Evolutionary conservation across 768 basidiomycete genomes (phyloP), one percentile per base, ranked within the genome.

Genomic region (Podaxis mareebaensis): DNA sequence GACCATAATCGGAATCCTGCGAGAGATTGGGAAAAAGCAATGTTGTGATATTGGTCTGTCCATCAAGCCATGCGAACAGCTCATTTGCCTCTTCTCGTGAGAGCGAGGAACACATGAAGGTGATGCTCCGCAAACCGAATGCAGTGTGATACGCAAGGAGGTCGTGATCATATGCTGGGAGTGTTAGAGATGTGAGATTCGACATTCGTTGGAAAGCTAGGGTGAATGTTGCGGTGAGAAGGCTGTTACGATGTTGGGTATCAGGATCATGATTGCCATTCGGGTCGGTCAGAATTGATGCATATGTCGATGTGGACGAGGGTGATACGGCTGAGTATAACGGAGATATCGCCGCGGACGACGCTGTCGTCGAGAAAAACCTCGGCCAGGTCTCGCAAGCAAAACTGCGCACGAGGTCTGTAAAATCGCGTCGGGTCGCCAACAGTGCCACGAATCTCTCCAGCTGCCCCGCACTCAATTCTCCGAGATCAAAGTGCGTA

Each of bases 181-280:
- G 74, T 15, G 75, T 73, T 20, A 82, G 70, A 17, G 75, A 69
- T 6, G 72, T 76, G 13, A 84, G 71, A 39, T 73, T 74, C n/a
- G 76, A 73, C 83, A 84, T 83, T 17, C 79, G 78, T 53, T 79
- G 76, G 44, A 84, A 72, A 1, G 78, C 79, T 51, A 79, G 69
- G 2, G 78, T 77, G 61, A 83, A 80, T 0, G 78, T 76, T 4
- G 80, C 78, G 17, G 75, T 78, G 20, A 79, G 70, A 22, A 73
- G 70, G 2, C 69, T 70, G 57, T 75, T 69, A 38, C 68, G 66
- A n/a, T 71, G 69, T 64, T 71, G 67, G 20, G n/a, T 40, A 26
- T 64, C 67, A 44, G 58, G 61, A 57, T 67, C 63, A 40, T n/a
- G 65, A 63, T 24, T 38, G 55, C 33, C 13, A 30, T 44, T 33